phyloP scores from a whole-genome alignment of 805 yeast genomes.

The Saturnispora dispora region DNA sequence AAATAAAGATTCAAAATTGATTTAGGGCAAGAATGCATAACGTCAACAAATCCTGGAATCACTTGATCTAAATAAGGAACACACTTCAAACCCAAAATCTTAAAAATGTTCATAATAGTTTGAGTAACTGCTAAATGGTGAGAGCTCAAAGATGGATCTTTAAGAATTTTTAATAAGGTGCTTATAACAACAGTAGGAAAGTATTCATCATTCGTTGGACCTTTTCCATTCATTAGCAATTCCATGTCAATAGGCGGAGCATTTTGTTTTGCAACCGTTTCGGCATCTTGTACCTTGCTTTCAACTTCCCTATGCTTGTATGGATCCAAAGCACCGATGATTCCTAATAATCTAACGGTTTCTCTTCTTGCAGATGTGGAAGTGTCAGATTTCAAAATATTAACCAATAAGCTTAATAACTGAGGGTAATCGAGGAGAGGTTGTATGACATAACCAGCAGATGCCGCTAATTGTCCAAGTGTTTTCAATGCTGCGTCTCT shows the following conservation, averaged over 20 bases:
- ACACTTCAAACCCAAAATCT: constrained; percentile 79
- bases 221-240: constrained; percentile 83
- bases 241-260: constrained; percentile 89
- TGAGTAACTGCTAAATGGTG: constrained; percentile 93
- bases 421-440: constrained; percentile 91
- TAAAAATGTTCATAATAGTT: constrained; percentile 85
- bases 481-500: constrained; percentile 85
- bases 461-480: constrained; percentile 78
- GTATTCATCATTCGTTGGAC: constrained; percentile 87
- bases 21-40: constrained; percentile 74
- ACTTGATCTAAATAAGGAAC: constrained; percentile 83
- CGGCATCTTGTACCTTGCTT: constrained; percentile 33
- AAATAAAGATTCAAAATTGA: constrained; percentile 80
- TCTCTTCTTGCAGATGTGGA: constrained; percentile 72
- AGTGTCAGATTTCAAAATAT: constrained; percentile 72
- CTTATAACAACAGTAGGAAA: constrained; percentile 92
- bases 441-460: constrained; percentile 91
- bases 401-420: constrained; percentile 69
- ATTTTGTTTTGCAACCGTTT: constrained; percentile 55
- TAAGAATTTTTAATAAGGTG: constrained; percentile 71
- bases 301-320: constrained; percentile 91
- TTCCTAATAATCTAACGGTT: constrained; percentile 82
- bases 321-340: constrained; percentile 94
- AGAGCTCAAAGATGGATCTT: constrained; percentile 73
- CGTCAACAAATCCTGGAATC: constrained; percentile 77